Conservation (phyloP, 2,329 filamentous ascomycete species). For the Colletotrichum sublineola region DNA sequence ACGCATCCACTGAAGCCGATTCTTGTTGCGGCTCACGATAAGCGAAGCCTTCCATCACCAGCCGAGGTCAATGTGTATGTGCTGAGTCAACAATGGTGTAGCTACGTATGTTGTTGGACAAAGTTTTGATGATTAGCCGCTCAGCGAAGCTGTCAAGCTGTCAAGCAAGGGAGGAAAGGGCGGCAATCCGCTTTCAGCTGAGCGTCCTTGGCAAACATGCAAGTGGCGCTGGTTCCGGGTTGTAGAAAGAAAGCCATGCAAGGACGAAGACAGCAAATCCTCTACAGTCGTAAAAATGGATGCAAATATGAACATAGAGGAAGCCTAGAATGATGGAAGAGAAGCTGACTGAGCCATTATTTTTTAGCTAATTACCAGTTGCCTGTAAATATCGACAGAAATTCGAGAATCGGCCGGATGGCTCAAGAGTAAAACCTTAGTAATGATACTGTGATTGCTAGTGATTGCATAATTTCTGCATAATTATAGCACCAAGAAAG, state of each 20-base stretch:
- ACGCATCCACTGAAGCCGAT: background rate
- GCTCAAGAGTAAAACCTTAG: background rate
- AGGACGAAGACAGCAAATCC: constrained; percentile 16
- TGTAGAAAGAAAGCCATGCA: background rate
- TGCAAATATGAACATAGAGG: background rate
- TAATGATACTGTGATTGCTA: background rate
- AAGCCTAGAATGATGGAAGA: background rate
- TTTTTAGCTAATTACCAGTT: background rate
- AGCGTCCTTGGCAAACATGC: constrained; percentile 20
- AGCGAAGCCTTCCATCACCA: background rate
- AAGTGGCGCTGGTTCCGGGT: constrained; percentile 14
- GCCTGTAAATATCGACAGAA: background rate
- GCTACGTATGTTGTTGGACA: background rate
- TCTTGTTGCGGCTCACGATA: no score
- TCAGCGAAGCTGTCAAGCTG: background rate
- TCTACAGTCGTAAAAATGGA: background rate
- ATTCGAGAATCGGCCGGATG: background rate
- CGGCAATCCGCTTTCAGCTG: constrained; percentile 33
- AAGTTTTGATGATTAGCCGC: background rate
- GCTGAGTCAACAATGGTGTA: background rate
- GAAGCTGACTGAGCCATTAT: background rate
- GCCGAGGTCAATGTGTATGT: background rate
- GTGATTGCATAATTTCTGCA: constrained; percentile 35
- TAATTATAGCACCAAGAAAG: constrained; percentile 6
- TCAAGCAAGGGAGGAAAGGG: background rate